Conservation (phyloP, 805 yeast species). For the Yueomyces sp. region DNA sequence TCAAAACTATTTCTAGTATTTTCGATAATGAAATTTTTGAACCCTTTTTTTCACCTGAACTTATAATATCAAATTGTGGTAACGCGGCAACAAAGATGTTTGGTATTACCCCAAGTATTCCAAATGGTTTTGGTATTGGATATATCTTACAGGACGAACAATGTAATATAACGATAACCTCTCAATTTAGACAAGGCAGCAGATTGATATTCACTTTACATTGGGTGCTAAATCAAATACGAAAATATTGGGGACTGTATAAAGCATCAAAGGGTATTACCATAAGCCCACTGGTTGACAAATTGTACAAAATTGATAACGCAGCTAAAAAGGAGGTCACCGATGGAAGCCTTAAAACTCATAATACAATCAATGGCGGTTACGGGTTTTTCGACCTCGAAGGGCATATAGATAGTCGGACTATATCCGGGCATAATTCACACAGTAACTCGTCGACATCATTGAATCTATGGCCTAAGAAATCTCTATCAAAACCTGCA, state of each 20-base stretch:
- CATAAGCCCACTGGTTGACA: slow-evolving; percentile 19
- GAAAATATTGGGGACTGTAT: slow-evolving; percentile 27
- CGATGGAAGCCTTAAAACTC: neutral
- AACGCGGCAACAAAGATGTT: slow-evolving; percentile 76
- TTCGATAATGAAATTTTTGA: slow-evolving; percentile 28
- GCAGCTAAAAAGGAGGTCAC: slow-evolving; percentile 5
- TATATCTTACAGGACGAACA: slow-evolving; percentile 75
- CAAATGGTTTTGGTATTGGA: slow-evolving; percentile 88
- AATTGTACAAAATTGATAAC: slow-evolving; percentile 26
- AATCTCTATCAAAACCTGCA: neutral
- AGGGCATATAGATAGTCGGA: slow-evolving; percentile 15
- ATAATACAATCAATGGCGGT: slow-evolving; percentile 5
- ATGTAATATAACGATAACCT: slow-evolving; percentile 69
- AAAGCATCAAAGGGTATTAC: slow-evolving; percentile 10
- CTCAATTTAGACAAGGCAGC: slow-evolving; percentile 76
- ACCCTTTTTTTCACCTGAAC: slow-evolving; percentile 29
- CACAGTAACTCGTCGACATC: slow-evolving; percentile 2
- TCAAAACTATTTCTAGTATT: slow-evolving; percentile 28
- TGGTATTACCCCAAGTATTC: slow-evolving; percentile 81
- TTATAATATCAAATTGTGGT: slow-evolving; percentile 69
- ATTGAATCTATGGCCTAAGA: neutral
- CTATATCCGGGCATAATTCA: slow-evolving; percentile 8
- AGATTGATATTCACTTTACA: slow-evolving; percentile 64
- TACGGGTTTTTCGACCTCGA: slow-evolving; percentile 18
- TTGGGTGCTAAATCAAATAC: slow-evolving; percentile 52